These are phyloP conservation scores for Rutstroemia sp. DNA, from an alignment of 2,329 filamentous ascomycete genomes.

Conservation along the genomic window DNA sequence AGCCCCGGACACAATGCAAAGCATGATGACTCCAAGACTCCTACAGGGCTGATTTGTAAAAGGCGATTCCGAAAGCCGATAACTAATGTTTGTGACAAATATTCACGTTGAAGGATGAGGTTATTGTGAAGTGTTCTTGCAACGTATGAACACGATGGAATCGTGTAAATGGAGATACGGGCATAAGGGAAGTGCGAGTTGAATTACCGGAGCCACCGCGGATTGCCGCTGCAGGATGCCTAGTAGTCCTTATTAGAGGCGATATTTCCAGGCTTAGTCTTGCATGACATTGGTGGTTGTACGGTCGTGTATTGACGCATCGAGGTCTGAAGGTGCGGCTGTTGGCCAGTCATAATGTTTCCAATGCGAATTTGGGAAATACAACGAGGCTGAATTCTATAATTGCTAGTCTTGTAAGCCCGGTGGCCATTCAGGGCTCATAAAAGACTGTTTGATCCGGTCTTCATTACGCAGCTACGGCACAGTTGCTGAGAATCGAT, in stretches of 20 bases:
- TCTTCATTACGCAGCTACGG: not conserved
- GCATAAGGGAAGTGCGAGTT: not conserved
- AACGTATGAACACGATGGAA: not conserved
- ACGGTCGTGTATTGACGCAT: not conserved
- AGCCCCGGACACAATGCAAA: not conserved
- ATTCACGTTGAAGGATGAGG: not conserved
- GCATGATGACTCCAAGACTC: not conserved
- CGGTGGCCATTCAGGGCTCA: not conserved
- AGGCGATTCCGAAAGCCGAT: not conserved
- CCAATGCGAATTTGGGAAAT: no score
- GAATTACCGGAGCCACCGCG: not conserved
- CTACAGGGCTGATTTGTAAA: not conserved
- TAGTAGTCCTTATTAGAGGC: no score
- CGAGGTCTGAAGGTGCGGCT: no score
- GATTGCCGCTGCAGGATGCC: not conserved
- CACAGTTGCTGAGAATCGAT: not conserved
- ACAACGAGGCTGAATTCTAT: slow-evolving; percentile 1
- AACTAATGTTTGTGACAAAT: not conserved
- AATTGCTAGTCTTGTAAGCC: not conserved
- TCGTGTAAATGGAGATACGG: not conserved
- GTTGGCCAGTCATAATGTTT: no score
- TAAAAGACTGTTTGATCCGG: not conserved
- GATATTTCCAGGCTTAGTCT: no score
- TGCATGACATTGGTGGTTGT: not conserved
- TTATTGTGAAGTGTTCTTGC: not conserved